These are phyloP conservation scores for Borovskyia barvae DNA, from an alignment of 208 protist species.

Conservation along the genomic window DNA sequence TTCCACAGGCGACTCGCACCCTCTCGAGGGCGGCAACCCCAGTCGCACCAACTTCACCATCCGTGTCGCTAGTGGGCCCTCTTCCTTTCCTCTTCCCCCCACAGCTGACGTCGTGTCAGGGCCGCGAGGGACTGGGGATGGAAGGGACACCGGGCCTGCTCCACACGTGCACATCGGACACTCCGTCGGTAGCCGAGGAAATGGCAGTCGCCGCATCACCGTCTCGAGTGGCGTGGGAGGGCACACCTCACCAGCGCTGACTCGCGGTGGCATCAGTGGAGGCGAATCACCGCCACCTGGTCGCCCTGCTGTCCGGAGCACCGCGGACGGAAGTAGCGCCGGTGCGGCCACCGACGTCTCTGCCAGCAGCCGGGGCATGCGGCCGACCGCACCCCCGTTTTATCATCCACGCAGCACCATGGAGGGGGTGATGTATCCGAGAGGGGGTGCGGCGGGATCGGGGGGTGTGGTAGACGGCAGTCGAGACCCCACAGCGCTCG, in stretches of 20 bases:
- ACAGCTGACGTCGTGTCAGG: too few species aligned
- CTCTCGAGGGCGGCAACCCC: too few species aligned
- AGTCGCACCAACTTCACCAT: too few species aligned
- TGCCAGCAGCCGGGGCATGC: conserved; percentile 4
- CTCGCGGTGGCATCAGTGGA: background rate
- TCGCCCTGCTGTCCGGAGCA: background rate
- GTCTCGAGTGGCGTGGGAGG: background rate
- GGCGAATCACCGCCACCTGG: conserved; percentile 3
- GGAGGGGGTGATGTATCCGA: background rate
- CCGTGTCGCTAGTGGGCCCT: too few species aligned
- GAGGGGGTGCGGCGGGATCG: background rate
- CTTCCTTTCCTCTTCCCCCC: too few species aligned
- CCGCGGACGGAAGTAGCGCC: background rate
- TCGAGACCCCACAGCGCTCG: too few species aligned
- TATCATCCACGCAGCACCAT: conserved; percentile 1
- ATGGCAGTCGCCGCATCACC: too few species aligned
- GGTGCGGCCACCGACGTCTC: background rate
- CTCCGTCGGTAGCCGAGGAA: background rate
- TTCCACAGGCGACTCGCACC: too few species aligned
- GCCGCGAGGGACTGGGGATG: too few species aligned
- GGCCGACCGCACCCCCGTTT: conserved; percentile 7
- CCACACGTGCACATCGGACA: conserved; percentile 24
- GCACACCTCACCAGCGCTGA: conserved; percentile 6
- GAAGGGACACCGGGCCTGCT: too few species aligned
- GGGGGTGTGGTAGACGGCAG: background rate